Percentiles rank a stretch among this genome's conserved stretches.
These are phyloP conservation scores for Nicotiana rustica DNA, from an alignment of 305 asterid genomes.

Conservation along the genomic window DNA sequence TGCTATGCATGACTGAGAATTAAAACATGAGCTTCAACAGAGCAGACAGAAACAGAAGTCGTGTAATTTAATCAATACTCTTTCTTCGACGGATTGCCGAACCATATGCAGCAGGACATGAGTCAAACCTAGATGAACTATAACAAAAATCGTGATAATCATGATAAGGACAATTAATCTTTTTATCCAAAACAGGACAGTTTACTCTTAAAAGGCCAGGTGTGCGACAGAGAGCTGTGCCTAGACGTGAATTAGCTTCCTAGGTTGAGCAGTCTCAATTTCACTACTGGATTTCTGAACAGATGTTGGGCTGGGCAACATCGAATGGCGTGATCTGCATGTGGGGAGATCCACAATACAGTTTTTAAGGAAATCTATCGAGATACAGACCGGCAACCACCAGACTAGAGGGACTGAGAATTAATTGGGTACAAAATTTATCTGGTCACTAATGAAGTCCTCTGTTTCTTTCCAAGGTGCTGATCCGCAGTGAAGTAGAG, in stretches of 20 bases:
- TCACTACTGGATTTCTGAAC: neutral
- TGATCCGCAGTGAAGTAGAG: neutral
- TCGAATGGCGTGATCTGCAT: neutral
- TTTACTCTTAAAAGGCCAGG: conserved; percentile 8
- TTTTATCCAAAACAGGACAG: neutral
- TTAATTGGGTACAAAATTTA: neutral
- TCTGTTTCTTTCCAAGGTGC: neutral
- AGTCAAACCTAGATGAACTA: conserved; percentile 21
- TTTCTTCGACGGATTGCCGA: neutral
- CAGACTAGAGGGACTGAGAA: conserved; percentile 13
- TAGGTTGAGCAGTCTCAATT: neutral
- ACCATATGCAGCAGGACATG: neutral
- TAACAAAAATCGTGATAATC: neutral
- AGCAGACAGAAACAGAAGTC: neutral
- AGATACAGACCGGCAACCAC: neutral
- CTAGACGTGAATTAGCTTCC: neutral
- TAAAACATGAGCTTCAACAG: neutral
- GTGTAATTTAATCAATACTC: neutral
- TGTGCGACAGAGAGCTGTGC: neutral
- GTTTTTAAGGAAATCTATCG: neutral
- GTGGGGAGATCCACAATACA: neutral
- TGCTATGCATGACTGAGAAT: neutral
- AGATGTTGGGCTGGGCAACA: conserved; percentile 1
- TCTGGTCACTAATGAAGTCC: conserved; percentile 4
- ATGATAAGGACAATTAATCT: neutral